Percentiles rank a stretch among this genome's conserved stretches.
Evolutionary conservation across 106 monocot genomes (phyloP).

Genomic region (Allium sativum): DNA sequence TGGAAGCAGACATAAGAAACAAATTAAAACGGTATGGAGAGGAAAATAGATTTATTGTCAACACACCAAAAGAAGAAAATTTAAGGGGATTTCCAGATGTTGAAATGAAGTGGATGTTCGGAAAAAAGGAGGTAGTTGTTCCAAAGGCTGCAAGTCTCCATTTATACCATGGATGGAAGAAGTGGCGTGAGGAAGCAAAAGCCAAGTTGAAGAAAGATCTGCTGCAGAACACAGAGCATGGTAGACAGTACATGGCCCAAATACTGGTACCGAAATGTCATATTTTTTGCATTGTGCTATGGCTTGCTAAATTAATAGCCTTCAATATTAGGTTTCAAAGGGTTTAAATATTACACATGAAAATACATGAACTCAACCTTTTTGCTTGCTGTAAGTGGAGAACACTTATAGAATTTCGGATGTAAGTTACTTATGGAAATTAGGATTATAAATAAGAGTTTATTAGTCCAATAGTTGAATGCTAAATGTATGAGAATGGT

Average conservation of each 20-base stretch:
- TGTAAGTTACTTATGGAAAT: too few relatives aligned
- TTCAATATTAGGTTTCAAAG: background rate
- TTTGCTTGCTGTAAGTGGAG: too few relatives aligned
- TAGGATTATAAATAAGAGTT: too few relatives aligned
- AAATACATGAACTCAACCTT: background rate
- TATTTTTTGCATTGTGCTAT: constrained; percentile 1
- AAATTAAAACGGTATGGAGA: constrained; percentile 50
- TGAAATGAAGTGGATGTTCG: constrained; percentile 85
- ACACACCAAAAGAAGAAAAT: constrained; percentile 47
- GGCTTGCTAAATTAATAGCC: background rate
- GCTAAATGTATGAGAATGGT: too few relatives aligned
- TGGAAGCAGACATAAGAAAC: constrained; percentile 49
- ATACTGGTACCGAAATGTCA: constrained; percentile 42
- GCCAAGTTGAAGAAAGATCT: constrained; percentile 54
- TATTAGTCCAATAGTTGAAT: too few relatives aligned
- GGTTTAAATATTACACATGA: background rate
- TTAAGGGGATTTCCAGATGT: constrained; percentile 71
- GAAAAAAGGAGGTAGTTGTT: constrained; percentile 55
- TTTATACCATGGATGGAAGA: constrained; percentile 84
- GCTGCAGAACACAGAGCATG: constrained; percentile 32
- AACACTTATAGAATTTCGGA: too few relatives aligned
- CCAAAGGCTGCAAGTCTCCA: constrained; percentile 58
- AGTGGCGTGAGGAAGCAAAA: constrained; percentile 77
- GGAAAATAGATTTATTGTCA: constrained; percentile 49
- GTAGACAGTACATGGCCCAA: constrained; percentile 43